Evolutionary conservation across 2,329 filamentous ascomycete genomes (phyloP).

Genomic region (Pseudogymnoascus sp.): DNA sequence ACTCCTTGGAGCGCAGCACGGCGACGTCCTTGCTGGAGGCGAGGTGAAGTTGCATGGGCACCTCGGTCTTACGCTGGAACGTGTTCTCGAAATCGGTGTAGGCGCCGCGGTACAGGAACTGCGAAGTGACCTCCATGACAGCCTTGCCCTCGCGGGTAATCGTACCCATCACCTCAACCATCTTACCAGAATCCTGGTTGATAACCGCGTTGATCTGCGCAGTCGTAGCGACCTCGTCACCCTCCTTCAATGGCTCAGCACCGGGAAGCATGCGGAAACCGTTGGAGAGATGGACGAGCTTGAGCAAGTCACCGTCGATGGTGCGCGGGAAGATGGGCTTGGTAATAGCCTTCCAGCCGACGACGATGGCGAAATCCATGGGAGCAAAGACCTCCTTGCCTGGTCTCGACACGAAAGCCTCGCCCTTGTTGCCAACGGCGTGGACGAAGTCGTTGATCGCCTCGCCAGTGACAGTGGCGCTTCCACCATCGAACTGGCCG

Average conservation of each 20-base stretch:
- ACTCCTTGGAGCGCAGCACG: slow-evolving; percentile 91
- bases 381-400: slow-evolving; percentile 91
- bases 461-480: slow-evolving; percentile 77
- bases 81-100: slow-evolving; percentile 97
- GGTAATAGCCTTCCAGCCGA: slow-evolving; percentile 97
- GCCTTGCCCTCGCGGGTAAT: slow-evolving; percentile 74
- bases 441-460: slow-evolving; percentile 99
- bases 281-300: slow-evolving; percentile 94
- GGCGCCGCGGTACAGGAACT: slow-evolving; percentile 89
- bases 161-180: slow-evolving; percentile 99
- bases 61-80: slow-evolving; percentile 95
- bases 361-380: slow-evolving; percentile 98
- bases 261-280: slow-evolving; percentile 97
- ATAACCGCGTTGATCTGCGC: slow-evolving; percentile 96
- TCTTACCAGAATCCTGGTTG: slow-evolving; percentile 97
- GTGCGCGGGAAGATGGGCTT: slow-evolving; percentile 97
- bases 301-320: slow-evolving; percentile 92
- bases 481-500: slow-evolving; percentile 82
- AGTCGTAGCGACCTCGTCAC: slow-evolving; percentile 83
- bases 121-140: slow-evolving; percentile 97
- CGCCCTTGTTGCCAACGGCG: slow-evolving; percentile 93
- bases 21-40: slow-evolving; percentile 85
- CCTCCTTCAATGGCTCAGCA: slow-evolving; percentile 89
- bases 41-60: slow-evolving; percentile 86
- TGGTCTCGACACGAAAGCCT: slow-evolving; percentile 92